Conservation (phyloP, 495 filamentous ascomycete species). For the Pseudoneurospora amorphoporcata region DNA sequence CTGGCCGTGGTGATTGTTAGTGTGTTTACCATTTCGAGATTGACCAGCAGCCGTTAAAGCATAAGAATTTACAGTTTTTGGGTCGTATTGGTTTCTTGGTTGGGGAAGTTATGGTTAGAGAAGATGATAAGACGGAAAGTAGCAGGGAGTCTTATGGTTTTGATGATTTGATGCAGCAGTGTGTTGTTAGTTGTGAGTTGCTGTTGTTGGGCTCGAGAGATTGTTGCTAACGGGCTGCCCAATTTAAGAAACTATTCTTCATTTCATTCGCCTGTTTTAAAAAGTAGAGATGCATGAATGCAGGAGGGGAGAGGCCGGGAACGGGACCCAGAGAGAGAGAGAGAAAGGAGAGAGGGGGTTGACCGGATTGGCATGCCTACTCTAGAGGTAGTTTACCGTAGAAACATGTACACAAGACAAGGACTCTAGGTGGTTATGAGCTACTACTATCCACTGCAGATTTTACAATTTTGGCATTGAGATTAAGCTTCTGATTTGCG, state of each 20-base stretch:
- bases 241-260: not conserved
- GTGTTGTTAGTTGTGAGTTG: not conserved
- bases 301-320: not conserved
- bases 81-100: not conserved
- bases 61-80: not conserved
- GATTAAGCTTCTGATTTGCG: not conserved
- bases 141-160: not conserved
- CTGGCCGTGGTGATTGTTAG: conserved; percentile 87
- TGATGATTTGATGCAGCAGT: not conserved
- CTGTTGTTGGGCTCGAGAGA: not conserved
- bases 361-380: not conserved
- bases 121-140: not conserved
- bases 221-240: not conserved
- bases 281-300: not conserved
- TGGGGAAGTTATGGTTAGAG: not conserved
- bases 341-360: not conserved
- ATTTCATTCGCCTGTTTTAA: not conserved
- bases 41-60: conserved; percentile 49
- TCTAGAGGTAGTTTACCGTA: not conserved
- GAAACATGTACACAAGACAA: not conserved
- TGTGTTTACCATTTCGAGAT: conserved; percentile 82
- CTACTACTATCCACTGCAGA: not conserved
- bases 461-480: not conserved
- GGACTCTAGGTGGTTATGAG: not conserved
- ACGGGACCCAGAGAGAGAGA: not conserved